These are phyloP conservation scores for Oehlia diaphana DNA, from an alignment of 192 early-diverging fungal species.

Conservation along the genomic window DNA sequence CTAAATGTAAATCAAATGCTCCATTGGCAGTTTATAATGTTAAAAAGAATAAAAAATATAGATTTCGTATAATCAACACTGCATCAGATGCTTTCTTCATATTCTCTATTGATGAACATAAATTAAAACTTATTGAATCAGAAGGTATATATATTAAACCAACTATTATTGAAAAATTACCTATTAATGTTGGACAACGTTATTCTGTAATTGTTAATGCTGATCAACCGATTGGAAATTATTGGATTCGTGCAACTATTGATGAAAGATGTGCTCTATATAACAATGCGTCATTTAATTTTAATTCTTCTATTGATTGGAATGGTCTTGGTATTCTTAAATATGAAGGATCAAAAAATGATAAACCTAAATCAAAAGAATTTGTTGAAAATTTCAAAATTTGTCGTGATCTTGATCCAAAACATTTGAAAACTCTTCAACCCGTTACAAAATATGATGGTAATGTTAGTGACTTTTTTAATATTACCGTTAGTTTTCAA, in stretches of 20 bases:
- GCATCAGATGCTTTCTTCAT: conserved; percentile 28
- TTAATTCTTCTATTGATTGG: conserved; percentile 33
- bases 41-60: conserved; percentile 29
- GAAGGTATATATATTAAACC: conserved; percentile 40
- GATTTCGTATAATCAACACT: conserved; percentile 39
- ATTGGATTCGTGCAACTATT: conserved; percentile 37
- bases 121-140: conserved; percentile 35
- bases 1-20: conserved; percentile 18
- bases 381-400: background rate
- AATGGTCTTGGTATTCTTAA: conserved; percentile 33
- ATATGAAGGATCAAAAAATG: background rate
- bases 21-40: conserved; percentile 26
- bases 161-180: conserved; percentile 26
- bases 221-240: conserved; percentile 37
- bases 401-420: no score
- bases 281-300: conserved; percentile 30
- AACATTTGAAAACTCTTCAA: no score
- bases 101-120: conserved; percentile 42
- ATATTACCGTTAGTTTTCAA: no score
- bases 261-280: background rate
- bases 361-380: background rate
- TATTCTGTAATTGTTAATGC: conserved; percentile 44
- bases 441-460: no score
- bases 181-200: conserved; percentile 40
- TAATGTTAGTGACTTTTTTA: no score